phyloP scores from a whole-genome alignment of 2,329 filamentous ascomycete species.

The Xylaria digitata region DNA sequence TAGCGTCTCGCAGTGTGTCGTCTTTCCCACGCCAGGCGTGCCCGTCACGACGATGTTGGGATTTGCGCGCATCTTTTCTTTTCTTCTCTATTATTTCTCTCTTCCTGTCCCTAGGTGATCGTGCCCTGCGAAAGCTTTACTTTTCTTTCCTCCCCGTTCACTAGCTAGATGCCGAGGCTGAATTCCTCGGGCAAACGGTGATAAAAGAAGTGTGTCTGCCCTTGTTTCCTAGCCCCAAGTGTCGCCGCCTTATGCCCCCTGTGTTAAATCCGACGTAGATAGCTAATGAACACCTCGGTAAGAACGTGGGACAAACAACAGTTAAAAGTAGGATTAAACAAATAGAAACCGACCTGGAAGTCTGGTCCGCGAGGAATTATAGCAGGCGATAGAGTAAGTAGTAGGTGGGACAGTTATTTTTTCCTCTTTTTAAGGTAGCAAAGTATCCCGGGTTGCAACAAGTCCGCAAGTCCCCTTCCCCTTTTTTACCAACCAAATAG shows the following conservation, averaged over 20 bases:
- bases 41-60: conserved; percentile 97
- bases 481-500: background rate
- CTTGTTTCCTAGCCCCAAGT: background rate
- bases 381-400: background rate
- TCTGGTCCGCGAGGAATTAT: conserved; percentile 2
- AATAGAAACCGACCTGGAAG: background rate
- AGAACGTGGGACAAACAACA: background rate
- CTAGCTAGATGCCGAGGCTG: background rate
- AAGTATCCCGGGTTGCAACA: conserved; percentile 5
- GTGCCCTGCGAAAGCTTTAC: background rate
- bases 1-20: conserved; percentile 86
- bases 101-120: conserved; percentile 14
- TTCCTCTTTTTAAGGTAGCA: background rate
- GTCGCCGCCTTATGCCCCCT: background rate
- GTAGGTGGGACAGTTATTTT: background rate
- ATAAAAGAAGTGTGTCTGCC: background rate
- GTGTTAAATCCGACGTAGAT: background rate
- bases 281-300: background rate
- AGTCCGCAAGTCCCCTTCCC: background rate
- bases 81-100: conserved; percentile 32
- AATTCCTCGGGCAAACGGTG: background rate
- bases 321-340: background rate
- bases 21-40: conserved; percentile 96
- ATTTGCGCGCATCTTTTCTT: conserved; percentile 56
- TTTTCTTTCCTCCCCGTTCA: background rate